Percentiles rank a stretch among this genome's conserved stretches.
phyloP scores from a whole-genome alignment of 176 grass and related monocot genomes.

The Leersia perrieri region DNA sequence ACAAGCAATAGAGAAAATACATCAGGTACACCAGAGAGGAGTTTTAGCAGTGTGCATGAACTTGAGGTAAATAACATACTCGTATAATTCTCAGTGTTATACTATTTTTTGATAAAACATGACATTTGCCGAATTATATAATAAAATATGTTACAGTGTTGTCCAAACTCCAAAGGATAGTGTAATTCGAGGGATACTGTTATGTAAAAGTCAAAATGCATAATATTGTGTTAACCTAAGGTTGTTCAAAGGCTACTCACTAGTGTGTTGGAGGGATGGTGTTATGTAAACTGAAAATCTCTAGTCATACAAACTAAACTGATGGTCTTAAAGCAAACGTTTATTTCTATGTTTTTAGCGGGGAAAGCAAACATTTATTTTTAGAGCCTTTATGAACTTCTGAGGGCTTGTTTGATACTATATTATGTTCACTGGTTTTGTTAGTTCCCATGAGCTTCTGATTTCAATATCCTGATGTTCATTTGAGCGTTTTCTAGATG shows the following conservation, averaged over 20 bases:
- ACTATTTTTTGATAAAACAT: background rate
- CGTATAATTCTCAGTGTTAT: conserved; percentile 3
- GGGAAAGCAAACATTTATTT: conserved; percentile 8
- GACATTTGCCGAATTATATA: background rate
- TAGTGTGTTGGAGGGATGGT: background rate
- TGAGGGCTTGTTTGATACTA: conserved; percentile 1
- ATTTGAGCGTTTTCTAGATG: conserved; percentile 19
- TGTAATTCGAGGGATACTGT: background rate
- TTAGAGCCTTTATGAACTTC: background rate
- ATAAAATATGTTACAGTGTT: background rate
- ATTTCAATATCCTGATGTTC: conserved; percentile 12
- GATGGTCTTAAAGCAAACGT: background rate
- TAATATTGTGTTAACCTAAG: background rate
- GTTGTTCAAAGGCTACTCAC: background rate
- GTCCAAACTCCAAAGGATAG: background rate
- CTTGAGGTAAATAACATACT: conserved; percentile 54
- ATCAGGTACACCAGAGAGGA: conserved; percentile 50
- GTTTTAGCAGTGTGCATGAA: conserved; percentile 44
- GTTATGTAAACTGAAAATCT: background rate
- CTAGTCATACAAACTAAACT: background rate
- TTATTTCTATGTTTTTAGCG: too few relatives aligned
- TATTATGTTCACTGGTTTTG: conserved; percentile 2
- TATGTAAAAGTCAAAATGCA: background rate
- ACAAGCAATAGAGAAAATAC: conserved; percentile 45
- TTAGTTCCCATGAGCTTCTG: background rate